phyloP scores from a whole-genome alignment of 2,329 filamentous ascomycete species.

The Neofusicoccum sp. region DNA sequence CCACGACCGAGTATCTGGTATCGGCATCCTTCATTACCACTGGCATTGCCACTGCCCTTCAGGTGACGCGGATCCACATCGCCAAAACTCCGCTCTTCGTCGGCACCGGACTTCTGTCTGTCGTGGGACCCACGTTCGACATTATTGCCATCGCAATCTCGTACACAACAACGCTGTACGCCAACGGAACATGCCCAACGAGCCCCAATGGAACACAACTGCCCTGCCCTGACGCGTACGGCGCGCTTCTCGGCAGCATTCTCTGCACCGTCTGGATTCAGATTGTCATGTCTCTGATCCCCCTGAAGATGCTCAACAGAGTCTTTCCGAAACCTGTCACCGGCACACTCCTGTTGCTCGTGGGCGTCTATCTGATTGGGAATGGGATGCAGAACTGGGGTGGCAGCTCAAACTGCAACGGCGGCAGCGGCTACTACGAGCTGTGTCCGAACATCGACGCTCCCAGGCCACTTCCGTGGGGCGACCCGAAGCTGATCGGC shows the following conservation, averaged over 20 bases:
- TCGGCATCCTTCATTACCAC: conserved; percentile 35
- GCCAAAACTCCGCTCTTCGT: conserved; percentile 32
- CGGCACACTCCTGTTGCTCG: conserved; percentile 29
- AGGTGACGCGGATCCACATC: conserved; percentile 33
- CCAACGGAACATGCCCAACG: conserved; percentile 29
- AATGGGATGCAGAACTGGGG: conserved; percentile 36
- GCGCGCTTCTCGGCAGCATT: conserved; percentile 37
- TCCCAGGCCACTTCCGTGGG: conserved; percentile 36
- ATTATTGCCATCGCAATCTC: conserved; percentile 34
- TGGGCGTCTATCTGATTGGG: conserved; percentile 32
- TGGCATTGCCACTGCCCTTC: conserved; percentile 32
- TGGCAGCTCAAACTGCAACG: conserved; percentile 32
- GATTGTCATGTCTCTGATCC: conserved; percentile 30
- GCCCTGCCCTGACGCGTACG: conserved; percentile 28
- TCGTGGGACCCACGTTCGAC: conserved; percentile 34
- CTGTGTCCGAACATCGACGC: conserved; percentile 29
- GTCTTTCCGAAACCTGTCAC: conserved; percentile 34
- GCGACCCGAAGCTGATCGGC: conserved; percentile 32
- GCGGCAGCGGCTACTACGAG: conserved; percentile 32
- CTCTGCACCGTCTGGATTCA: conserved; percentile 47
- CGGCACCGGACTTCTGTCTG: conserved; percentile 32
- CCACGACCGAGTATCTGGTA: conserved; percentile 31
- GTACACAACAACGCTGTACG: conserved; percentile 32
- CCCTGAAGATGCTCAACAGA: conserved; percentile 29
- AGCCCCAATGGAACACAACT: conserved; percentile 29